Base-by-base conservation (phyloP, 176 grass and related monocot species). In the Eremochloa ophiuroides region DNA sequence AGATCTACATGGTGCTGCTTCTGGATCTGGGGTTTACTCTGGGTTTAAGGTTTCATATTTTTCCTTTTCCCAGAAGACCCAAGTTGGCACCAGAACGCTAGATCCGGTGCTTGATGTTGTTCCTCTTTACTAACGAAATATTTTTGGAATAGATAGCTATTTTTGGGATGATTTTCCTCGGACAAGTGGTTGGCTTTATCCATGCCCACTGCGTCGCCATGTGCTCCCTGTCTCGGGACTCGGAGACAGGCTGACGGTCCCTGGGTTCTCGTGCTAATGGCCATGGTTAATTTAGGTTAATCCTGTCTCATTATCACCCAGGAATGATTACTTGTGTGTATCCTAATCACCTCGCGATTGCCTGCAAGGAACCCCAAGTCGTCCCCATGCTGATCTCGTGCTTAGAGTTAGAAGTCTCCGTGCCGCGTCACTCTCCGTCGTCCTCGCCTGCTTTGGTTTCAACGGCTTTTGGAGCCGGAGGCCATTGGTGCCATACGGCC, bases 11-110 rank as follows among this genome's bases (percentile, higher is more conserved):
- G n/a, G 41, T 29, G n/a, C 5, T 69, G 60, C 18, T 80, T 62
- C 71, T 43, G 56, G 83, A 89, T 89, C 78, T 66, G 66, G 25
- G 64, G 35, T 78, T 81, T 77, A 72, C 23, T 46, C 33, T 28
- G 71, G 77, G 65, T 89, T 89, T 85, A 82, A 85, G 73, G 78
- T 77, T 80, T 55, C 20, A 65, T n/a, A 47, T 53, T 27, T 17
- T 42, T 5, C 55, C 31, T 18, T 58, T 9, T 40, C 0, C 4
- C 9, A 7, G 0, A 51, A 30, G 35, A 17, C 18, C 61, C 62
- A 46, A 42, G 53, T 75, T 50, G 44, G 22, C 48, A 83, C 46
- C 16, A 55, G 69, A 81, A 75, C 38, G 46, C 27, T 35, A 89
- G 87, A 85, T 89, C 83, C 47, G 29, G 65, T 2, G 22, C 23